Evolutionary conservation across 2,329 filamentous ascomycete genomes (phyloP), one percentile per base, ranked within the genome.

Genomic region (Beauveria asiatica): DNA sequence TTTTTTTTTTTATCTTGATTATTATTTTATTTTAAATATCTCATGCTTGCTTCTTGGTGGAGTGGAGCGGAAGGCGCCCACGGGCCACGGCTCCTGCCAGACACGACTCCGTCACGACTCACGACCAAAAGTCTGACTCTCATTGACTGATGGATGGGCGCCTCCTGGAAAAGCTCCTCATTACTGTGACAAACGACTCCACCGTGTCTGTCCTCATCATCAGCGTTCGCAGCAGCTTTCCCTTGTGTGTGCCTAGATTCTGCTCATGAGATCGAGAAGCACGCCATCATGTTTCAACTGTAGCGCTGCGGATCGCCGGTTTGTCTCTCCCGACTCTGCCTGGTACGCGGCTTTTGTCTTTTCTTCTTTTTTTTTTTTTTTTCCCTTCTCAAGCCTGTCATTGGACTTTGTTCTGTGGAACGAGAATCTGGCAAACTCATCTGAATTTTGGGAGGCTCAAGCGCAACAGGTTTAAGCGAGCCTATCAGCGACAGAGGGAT

Each of bases 271-370:
- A 61, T 67, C 67, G 61, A 63, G 70, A 66, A 41, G 65, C 67
- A 62, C 63, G 64, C 64, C 65, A 64, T 64, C 52, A 50, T 61
- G 66, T 67, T 67, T 67, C 66, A 64, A 64, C 58, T 54, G 50
- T 50, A 55, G 49, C 63, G 37, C 62, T n/a, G 58, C 63, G 62
- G 62, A 62, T 61, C 63, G 60, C 45, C 62, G 45, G 61, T 59
- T 55, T 52, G 13, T 16, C 37, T 27, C 19, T 39, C n/a, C 16
- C 23, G 19, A 27, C 21, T 30, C 3, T 8, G 27, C 27, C 8
- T 30, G 3, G 27, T 30, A 13, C 46, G 21, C 46, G 23, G 37
- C 21, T 45, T 11, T 51, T 58, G 37, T 44, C 33, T 33, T 33
- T 30, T 49, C 13, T 48, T 48, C 2, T n/a, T 33, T 9, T 39